Evolutionary conservation across 2,329 filamentous ascomycete genomes (phyloP).

Genomic region (Aschersonia sp.): DNA sequence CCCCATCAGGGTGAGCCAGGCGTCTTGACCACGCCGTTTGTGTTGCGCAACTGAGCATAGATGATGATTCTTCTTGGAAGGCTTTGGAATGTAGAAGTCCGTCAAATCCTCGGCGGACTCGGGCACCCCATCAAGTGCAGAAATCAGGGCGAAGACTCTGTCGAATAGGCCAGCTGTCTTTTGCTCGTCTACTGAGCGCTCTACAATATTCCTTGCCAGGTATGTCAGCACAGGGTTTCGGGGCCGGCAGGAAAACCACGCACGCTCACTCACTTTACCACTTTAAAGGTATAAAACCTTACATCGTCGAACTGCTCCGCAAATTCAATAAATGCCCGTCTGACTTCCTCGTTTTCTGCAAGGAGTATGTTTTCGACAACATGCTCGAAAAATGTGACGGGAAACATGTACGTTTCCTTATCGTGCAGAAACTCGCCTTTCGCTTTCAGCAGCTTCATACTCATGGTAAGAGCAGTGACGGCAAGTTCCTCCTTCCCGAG

Average conservation of each 20-base stretch:
- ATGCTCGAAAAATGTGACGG: conserved; percentile 48
- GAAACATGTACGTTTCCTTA: conserved; percentile 54
- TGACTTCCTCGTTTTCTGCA: conserved; percentile 41
- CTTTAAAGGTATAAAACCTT: conserved; percentile 66
- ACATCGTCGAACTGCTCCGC: conserved; percentile 73
- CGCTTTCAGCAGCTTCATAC: conserved; percentile 74
- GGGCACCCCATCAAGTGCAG: conserved; percentile 57
- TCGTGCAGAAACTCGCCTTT: conserved; percentile 51
- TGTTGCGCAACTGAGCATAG: conserved; percentile 54
- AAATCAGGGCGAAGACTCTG: conserved; percentile 47
- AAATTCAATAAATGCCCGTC: conserved; percentile 62
- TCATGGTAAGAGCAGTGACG: conserved; percentile 57
- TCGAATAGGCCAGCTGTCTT: conserved; percentile 26
- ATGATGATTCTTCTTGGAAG: conserved; percentile 52
- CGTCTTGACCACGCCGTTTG: conserved; percentile 69
- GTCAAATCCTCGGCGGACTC: conserved; percentile 50
- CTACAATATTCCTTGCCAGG: conserved; percentile 11
- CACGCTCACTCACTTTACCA: conserved; percentile 45
- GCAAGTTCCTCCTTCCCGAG: conserved; percentile 51
- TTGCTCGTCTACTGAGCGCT: conserved; percentile 8
- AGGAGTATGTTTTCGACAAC: conserved; percentile 50
- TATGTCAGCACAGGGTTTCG: conserved; percentile 1
- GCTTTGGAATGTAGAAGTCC: conserved; percentile 51
- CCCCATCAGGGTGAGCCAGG: conserved; percentile 69
- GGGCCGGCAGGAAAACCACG: neutral